Base-by-base conservation (phyloP, 106 monocot genomes). In the Phalaenopsis equestris region DNA sequence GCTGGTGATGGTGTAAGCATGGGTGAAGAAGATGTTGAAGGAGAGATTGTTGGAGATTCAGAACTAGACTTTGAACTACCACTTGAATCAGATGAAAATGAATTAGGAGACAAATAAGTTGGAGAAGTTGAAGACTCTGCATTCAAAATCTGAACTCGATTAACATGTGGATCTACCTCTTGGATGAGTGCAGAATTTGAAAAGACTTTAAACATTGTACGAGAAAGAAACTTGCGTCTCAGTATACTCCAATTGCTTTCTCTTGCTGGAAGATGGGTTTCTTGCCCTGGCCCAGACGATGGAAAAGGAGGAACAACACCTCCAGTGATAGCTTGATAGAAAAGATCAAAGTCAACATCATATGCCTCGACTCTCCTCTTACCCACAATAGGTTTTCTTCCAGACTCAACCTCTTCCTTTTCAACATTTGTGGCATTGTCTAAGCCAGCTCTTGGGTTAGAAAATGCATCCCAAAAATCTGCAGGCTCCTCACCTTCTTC, bases 181-280 rank as follows among this genome's bases (percentile, higher is more conserved):
- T 77, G 86, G 9, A 72, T 77, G 18, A 85, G 23, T 46, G 87
- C 57, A 38, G 95, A 87, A 85, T 95, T 90, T 23, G 90, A 86
- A 82, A 86, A 90, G n/a, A 89, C 80, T 61, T 89, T 84, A 30
- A 75, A 79, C 23, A 92, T 68, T 2, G 85, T 70, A 36, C 88
- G 79, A 17, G 88, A 88, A 30, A 89, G 81, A 73, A 91, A 94
- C 81, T 94, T 99, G 41, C 91, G 84, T 72, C 94, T 86, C 52
- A 95, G 77, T 41, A 90, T 64, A 83, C 98, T 99, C 98, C 98
- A 99, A 80, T 87, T 91, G 65, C 89, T 99, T 79, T 99, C 98
- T 84, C 98, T 92, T 8, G 93, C 86, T 21, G 98, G 98, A 49
- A 99, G 84, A 37, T 80, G 93, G 23, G 92, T 99, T 82, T 91